A percentile compares a stretch with the other conserved stretches of the same genome.
Evolutionary conservation across 331 rosid genomes (phyloP).

Genomic region (Cydonia oblonga): DNA sequence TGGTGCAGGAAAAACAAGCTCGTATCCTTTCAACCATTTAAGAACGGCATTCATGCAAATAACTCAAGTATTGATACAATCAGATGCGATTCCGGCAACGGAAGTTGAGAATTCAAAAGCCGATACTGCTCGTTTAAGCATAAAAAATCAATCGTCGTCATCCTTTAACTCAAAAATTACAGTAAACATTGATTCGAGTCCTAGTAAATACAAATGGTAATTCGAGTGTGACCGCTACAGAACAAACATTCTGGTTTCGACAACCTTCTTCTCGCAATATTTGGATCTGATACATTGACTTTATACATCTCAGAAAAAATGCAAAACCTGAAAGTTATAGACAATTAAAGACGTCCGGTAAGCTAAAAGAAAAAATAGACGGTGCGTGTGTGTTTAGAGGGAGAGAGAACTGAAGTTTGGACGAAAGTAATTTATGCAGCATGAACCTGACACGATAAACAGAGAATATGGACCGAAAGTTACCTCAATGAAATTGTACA

Average conservation of each 20-base stretch:
- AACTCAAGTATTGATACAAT: background rate
- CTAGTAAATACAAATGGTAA: slow-evolving; percentile 4
- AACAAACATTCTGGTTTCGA: background rate
- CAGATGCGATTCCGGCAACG: background rate
- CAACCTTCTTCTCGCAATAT: background rate
- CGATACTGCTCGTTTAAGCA: background rate
- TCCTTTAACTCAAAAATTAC: slow-evolving; percentile 2
- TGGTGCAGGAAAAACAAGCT: background rate
- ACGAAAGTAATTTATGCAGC: too few species aligned
- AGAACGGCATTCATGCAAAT: background rate
- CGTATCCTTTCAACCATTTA: background rate
- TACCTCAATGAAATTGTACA: slow-evolving; percentile 33
- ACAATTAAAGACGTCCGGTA: background rate
- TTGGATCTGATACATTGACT: slow-evolving; percentile 11
- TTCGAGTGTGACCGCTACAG: background rate
- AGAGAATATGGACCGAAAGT: too few species aligned
- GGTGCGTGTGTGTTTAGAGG: background rate
- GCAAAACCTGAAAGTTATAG: slow-evolving; percentile 12
- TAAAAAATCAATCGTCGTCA: background rate
- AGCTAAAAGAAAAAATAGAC: background rate
- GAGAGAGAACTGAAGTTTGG: background rate
- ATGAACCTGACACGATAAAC: too few species aligned
- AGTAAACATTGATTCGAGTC: slow-evolving; percentile 11
- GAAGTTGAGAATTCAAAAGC: background rate
- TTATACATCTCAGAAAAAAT: slow-evolving; percentile 17